Evolutionary conservation across 495 filamentous ascomycete species (phyloP), one percentile per base, ranked within the genome.

Genomic region (Penicillium coprophilum): DNA sequence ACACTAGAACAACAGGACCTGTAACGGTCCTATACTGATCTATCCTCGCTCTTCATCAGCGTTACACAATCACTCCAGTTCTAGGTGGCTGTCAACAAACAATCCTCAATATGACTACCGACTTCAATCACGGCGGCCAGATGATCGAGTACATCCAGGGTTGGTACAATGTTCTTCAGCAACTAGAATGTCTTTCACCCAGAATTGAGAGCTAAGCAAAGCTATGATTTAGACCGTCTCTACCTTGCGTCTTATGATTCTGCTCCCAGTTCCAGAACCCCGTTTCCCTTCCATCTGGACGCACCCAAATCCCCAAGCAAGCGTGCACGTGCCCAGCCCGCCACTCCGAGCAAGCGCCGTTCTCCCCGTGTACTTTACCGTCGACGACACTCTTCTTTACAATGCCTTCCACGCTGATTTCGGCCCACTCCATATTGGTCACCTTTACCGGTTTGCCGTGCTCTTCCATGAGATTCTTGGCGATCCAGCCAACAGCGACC

Each of bases 331-430:
- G 80, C 84, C 30, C 82, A 82, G 34, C 77, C 84, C 17, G 82
- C 80, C 15, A 76, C 82, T 0, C 74, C 67, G 63, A 73, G 71
- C 61, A 85, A 78, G 68, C 70, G 71, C 46, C 73, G 76, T 34
- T 76, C 85, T 50, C 95, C n/a, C 95, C 0, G 90, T 87, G 57
- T 99, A 99, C 73, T 99, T 99, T 73, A 92, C 92, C 4, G 84
- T 97, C 55, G 95, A 99, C 66, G 89, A 96, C 65, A 86, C 79
- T 30, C 83, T 99, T 13, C 80, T 96, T 23, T 99, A 99, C 79
- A 97, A 99, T 68, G 91, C 92, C 8, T 99, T 99, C 77, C 92
- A 97, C 72, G 92, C 93, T 56, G 94, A 99, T 71, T 99, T 99
- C 71, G 94, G 94, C 57, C 94, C 94, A 62, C 79, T 97, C 21